Evolutionary conservation across 2,329 filamentous ascomycete genomes (phyloP), one percentile per base, ranked within the genome.

Genomic region (Clarireedia homoeocarpa): DNA sequence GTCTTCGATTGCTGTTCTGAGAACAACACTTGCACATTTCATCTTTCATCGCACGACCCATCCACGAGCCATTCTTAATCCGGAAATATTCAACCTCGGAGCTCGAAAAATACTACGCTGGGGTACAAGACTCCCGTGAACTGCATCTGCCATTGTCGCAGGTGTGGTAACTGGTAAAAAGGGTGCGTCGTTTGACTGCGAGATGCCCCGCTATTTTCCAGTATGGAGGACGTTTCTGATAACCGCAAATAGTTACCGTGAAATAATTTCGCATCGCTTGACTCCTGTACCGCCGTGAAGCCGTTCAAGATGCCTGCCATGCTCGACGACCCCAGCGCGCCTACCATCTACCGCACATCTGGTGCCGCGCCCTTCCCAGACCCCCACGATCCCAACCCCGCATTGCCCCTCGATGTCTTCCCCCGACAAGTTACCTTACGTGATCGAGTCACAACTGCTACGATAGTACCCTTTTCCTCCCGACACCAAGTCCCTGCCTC

Each of bases 381-480:
- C 48, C 67, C 73, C 34, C 74, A 77, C n/a, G 75, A 76, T 63
- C 72, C 74, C 7, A 73, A 81, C 52, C 75, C 84, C 46, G 15
- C 59, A 49, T 59, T 70, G n/a, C 67, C 68, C 15, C 57, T 62
- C 17, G 66, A 67, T 56, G 80, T 88, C 61, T 72, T 73, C 48
- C 79, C 83, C 51, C 76, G 78, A 59, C 80, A 83, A 67, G 82
- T 88, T 48, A 86, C 79, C 2, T 75, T 88, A 48, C 77, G 84
- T 60, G 84, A 88, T 67, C 76, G 83, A 57, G 77, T 85, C 42
- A 88, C 85, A 0, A 77, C 81, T 42, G 85, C 85, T 17, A 88
- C 85, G 0, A 74, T 89, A 38, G 76, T 89, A 39, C 86, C 85
- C 4, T 85, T 89, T 69, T 79, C 79, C 36, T 81, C 82, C 14